Conservation (phyloP, 169 alveolate species). For the Cyclospora cayetanensis region DNA sequence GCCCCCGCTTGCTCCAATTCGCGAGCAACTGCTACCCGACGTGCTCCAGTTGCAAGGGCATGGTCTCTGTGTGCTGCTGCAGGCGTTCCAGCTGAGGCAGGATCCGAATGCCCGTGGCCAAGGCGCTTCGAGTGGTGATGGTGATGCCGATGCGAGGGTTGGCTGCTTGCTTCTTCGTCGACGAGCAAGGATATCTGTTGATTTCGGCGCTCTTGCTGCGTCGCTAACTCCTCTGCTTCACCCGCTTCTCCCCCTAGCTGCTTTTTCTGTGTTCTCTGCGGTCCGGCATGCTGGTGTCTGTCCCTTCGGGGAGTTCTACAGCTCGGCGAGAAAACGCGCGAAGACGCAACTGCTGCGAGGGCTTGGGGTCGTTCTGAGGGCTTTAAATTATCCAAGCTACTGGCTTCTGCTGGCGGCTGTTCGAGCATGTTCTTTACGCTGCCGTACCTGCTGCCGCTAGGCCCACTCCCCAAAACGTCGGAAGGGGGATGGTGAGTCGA, state of each 20-base stretch:
- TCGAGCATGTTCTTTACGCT: too few relatives aligned
- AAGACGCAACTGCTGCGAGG: neutral
- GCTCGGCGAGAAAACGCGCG: neutral
- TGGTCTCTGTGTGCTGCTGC: conserved; percentile 59
- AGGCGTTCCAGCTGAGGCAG: conserved; percentile 15
- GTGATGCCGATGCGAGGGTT: neutral
- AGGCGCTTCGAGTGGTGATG: conserved; percentile 43
- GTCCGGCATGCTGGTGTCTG: neutral
- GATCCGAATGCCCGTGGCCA: neutral
- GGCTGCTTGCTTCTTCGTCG: too few relatives aligned
- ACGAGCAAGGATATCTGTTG: too few relatives aligned
- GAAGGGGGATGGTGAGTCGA: neutral
- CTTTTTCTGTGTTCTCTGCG: too few relatives aligned
- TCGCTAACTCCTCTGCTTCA: too few relatives aligned
- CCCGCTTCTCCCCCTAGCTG: too few relatives aligned
- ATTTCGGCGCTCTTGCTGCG: too few relatives aligned
- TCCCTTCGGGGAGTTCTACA: neutral
- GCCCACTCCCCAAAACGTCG: neutral
- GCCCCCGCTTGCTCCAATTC: conserved; percentile 18
- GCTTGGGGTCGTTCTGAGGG: too few relatives aligned
- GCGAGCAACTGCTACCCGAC: conserved; percentile 22
- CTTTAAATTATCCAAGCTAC: too few relatives aligned
- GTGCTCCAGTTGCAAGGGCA: conserved; percentile 31
- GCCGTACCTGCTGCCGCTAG: conserved; percentile 47
- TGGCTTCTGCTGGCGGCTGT: neutral